Percentiles rank a stretch among this genome's conserved stretches.
These are phyloP conservation scores for Mycena kentingensis DNA, from an alignment of 768 basidiomycete species.

Conservation along the genomic window DNA sequence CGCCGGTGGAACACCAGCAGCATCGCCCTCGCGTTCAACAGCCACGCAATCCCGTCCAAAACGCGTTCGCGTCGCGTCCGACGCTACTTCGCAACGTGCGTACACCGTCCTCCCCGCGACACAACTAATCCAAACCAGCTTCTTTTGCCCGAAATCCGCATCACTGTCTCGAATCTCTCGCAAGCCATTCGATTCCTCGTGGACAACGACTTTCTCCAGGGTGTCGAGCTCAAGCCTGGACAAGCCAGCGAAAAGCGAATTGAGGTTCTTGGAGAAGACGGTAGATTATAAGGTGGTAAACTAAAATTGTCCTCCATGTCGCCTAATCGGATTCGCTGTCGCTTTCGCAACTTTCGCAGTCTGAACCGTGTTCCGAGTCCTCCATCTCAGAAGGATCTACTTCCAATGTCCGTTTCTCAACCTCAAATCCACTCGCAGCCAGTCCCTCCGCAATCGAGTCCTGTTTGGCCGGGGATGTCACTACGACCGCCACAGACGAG, in stretches of 20 bases:
- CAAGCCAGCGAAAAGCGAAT: slow-evolving; percentile 68
- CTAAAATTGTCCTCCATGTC: slow-evolving; percentile 12
- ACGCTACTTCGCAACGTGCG: slow-evolving; percentile 80
- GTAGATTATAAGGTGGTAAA: slow-evolving; percentile 7
- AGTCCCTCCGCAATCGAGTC: slow-evolving; percentile 70
- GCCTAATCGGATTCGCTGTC: slow-evolving; percentile 27
- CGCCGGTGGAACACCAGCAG: slow-evolving; percentile 11
- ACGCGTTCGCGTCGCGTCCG: slow-evolving; percentile 68
- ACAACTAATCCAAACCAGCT: slow-evolving; percentile 46
- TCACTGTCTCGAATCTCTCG: slow-evolving; percentile 88
- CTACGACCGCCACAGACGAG: slow-evolving; percentile 77
- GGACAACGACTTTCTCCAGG: slow-evolving; percentile 82
- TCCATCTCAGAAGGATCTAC: slow-evolving; percentile 56
- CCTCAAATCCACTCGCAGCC: slow-evolving; percentile 69
- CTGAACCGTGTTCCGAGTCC: slow-evolving; percentile 36
- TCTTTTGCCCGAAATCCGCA: slow-evolving; percentile 80
- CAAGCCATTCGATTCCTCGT: slow-evolving; percentile 91
- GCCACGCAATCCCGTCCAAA: slow-evolving; percentile 54
- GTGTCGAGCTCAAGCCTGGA: slow-evolving; percentile 80
- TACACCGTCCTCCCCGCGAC: slow-evolving; percentile 8
- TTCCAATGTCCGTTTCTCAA: slow-evolving; percentile 71
- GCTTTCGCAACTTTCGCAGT: slow-evolving; percentile 38
- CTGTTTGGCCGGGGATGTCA: slow-evolving; percentile 80
- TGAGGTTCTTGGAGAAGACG: slow-evolving; percentile 47
- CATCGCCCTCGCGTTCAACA: slow-evolving; percentile 26